phyloP scores from a whole-genome alignment of 805 yeast genomes.

The Ogataea nakhonphanomensis region DNA sequence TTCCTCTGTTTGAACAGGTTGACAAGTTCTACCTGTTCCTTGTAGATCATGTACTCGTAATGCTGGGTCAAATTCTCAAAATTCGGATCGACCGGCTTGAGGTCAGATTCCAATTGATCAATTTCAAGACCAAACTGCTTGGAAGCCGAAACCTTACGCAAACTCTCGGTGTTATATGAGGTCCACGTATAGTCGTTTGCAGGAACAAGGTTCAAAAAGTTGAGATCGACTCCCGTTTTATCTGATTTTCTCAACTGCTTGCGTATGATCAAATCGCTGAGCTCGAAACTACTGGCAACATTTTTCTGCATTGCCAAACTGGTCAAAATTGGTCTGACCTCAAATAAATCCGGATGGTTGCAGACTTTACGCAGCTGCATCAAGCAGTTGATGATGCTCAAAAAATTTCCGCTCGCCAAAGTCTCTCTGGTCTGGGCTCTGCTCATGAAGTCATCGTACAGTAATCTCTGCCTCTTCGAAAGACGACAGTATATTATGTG shows the following conservation, averaged over 20 bases:
- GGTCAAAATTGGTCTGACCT: constrained; percentile 90
- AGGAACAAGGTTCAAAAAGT: constrained; percentile 60
- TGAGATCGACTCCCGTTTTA: constrained; percentile 39
- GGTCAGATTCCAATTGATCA: constrained; percentile 35
- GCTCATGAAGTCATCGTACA: constrained; percentile 96
- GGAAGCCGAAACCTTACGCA: constrained; percentile 45
- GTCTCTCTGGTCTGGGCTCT: constrained; percentile 94
- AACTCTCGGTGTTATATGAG: constrained; percentile 44
- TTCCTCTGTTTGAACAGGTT: constrained; percentile 52
- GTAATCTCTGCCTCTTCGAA: constrained; percentile 85
- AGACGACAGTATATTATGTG: constrained; percentile 90
- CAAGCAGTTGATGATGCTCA: constrained; percentile 92
- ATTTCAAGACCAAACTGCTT: constrained; percentile 43
- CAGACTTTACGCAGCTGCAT: constrained; percentile 98
- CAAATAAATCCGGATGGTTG: constrained; percentile 94
- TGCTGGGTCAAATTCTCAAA: constrained; percentile 49
- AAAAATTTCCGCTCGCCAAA: constrained; percentile 87
- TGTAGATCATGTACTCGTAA: constrained; percentile 52
- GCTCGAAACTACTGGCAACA: constrained; percentile 48
- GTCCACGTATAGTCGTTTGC: constrained; percentile 43
- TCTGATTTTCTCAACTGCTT: constrained; percentile 23
- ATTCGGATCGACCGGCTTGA: constrained; percentile 33
- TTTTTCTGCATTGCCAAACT: constrained; percentile 75
- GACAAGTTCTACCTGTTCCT: constrained; percentile 49
- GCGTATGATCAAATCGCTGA: constrained; percentile 39